These are phyloP conservation scores for Plectosphaerella plurivora DNA, from an alignment of 2,329 filamentous ascomycete species.

Conservation along the genomic window DNA sequence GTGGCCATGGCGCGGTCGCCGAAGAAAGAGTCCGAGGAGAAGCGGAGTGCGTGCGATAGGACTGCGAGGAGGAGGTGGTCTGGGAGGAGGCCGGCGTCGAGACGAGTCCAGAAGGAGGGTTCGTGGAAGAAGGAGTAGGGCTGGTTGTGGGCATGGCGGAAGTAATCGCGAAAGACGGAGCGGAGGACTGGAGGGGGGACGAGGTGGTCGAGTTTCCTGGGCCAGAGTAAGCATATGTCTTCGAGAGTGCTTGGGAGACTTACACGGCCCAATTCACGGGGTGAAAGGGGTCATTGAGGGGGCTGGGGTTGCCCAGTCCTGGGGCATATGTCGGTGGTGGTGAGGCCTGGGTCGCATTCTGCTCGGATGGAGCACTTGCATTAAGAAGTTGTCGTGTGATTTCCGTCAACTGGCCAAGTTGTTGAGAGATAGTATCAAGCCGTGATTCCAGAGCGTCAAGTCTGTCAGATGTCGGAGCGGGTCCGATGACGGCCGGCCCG, in stretches of 20 bases:
- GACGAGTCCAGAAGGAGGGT: conserved; percentile 20
- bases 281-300: not conserved
- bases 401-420: not conserved
- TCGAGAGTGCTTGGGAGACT: not conserved
- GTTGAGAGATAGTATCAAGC: not conserved
- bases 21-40: not conserved
- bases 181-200: conserved; percentile 3
- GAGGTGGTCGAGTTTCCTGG: not conserved
- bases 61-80: conserved; percentile 1
- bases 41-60: not conserved
- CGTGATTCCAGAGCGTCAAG: not conserved
- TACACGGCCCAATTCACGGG: not conserved
- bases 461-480: not conserved
- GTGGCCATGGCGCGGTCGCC: not conserved
- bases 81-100: conserved; percentile 10
- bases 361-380: not conserved
- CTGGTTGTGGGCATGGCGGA: conserved; percentile 27
- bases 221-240: not conserved
- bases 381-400: not conserved
- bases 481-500: too few relatives aligned
- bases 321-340: too few relatives aligned
- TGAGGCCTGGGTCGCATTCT: not conserved
- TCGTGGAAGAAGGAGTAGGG: conserved; percentile 33
- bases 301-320: too few relatives aligned
- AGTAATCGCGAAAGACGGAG: conserved; percentile 21